These are phyloP conservation scores for Zychaea mexicana DNA, from an alignment of 371 early-diverging fungal genomes.

Conservation along the genomic window DNA sequence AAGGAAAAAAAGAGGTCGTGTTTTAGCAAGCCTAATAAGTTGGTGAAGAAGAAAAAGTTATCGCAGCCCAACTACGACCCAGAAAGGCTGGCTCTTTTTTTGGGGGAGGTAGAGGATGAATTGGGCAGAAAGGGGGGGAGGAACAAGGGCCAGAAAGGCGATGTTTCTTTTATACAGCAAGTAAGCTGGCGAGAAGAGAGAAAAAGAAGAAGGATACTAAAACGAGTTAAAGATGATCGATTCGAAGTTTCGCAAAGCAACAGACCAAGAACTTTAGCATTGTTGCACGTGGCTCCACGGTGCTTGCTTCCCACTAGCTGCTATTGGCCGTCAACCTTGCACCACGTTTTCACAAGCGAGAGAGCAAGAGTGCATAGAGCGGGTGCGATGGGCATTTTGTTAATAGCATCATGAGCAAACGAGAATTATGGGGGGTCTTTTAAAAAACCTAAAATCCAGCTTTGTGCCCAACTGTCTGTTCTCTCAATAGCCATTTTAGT, in stretches of 20 bases:
- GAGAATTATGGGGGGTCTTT: not conserved
- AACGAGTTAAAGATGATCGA: not conserved
- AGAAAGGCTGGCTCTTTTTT: not conserved
- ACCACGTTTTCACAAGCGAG: not conserved
- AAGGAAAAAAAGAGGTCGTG: conserved; percentile 1
- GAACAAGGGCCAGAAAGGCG: not conserved
- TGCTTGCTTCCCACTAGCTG: not conserved
- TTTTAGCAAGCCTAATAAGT: not conserved
- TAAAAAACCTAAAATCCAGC: not conserved
- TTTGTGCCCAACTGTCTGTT: not conserved
- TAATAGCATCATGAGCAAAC: no score
- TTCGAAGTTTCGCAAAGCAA: conserved; percentile 10
- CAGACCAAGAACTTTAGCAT: not conserved
- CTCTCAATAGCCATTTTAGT: not conserved
- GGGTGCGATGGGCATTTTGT: not conserved
- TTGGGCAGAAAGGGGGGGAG: not conserved
- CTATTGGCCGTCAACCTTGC: conserved; percentile 6
- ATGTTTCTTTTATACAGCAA: not conserved
- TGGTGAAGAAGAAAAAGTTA: not conserved
- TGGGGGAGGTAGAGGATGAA: not conserved
- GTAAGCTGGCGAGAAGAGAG: conserved; percentile 1
- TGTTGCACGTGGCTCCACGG: conserved; percentile 3
- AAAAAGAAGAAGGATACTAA: conserved; percentile 2
- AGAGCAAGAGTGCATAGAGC: not conserved
- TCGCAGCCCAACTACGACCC: not conserved